Conservation (phyloP, 345 rosid species). For the Atalantia buxifolia region DNA sequence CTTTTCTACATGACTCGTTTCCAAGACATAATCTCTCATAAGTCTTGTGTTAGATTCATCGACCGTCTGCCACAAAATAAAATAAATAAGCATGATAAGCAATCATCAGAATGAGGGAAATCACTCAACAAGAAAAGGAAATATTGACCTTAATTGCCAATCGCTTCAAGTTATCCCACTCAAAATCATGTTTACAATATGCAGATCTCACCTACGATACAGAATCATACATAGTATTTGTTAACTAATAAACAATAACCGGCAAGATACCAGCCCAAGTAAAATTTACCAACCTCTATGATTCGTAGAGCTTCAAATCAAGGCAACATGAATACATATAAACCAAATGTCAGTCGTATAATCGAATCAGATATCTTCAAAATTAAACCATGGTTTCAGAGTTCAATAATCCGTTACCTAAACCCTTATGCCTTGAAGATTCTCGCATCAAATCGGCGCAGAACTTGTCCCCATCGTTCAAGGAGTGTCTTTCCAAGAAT, state of each 20-base stretch:
- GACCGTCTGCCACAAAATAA: slow-evolving; percentile 40
- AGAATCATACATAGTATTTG: background rate
- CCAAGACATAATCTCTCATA: slow-evolving; percentile 73
- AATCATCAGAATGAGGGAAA: background rate
- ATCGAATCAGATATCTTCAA: background rate
- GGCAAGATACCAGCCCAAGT: background rate
- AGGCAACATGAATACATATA: background rate
- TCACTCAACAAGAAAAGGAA: background rate
- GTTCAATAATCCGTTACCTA: slow-evolving; percentile 36
- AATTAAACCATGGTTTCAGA: no score
- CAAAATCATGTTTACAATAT: slow-evolving; percentile 78
- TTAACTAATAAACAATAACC: background rate
- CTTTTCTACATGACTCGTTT: slow-evolving; percentile 52
- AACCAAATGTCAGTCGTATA: background rate
- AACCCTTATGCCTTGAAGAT: slow-evolving; percentile 62
- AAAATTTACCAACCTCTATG: slow-evolving; percentile 50
- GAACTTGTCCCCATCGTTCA: slow-evolving; percentile 82
- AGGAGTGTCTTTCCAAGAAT: slow-evolving; percentile 48
- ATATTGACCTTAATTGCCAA: slow-evolving; percentile 50
- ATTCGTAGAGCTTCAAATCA: slow-evolving; percentile 58
- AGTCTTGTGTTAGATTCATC: slow-evolving; percentile 61
- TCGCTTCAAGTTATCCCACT: slow-evolving; percentile 72
- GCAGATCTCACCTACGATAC: slow-evolving; percentile 68
- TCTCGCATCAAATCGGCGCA: slow-evolving; percentile 70
- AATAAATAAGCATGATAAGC: background rate